Evolutionary conservation across 805 yeast species (phyloP), one percentile per base, ranked within the genome.

Genomic region (Saccharomycopsis guyanensis): DNA sequence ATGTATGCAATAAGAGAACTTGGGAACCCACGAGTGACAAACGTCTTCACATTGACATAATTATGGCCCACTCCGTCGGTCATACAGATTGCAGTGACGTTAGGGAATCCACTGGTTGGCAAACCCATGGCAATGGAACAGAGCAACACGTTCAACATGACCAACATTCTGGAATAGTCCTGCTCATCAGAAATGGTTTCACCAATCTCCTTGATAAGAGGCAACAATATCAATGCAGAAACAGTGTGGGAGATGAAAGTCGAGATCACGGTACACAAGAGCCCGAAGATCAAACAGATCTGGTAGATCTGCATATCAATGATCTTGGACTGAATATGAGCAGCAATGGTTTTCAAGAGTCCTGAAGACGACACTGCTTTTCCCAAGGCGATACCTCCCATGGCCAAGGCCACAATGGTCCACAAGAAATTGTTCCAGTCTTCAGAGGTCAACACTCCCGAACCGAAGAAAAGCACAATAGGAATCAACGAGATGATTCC

Each of bases 311-410:
- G 55, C 5, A 86, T 78, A 52, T 84, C 73, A 27, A 73, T 79
- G 18, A 50, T 43, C 48, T 73, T 65, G 1, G 63, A 57, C 58
- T 85, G 87, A 49, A 93, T 84, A 1, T 69, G 61, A 2, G 66
- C 54, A 0, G 98, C 97, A 50, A 89, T 81, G 0, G 91, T 80
- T 4, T 78, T 72, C 47, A 91, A 71, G 46, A 91, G 69, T 0
- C 97, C 97, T 1, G 96, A 86, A 6, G 93, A 81, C 1, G 95
- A 79, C 1, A 91, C 97, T 0, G 96, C 96, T 61, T 87, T 88
- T 47, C 98, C 98, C 43, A 91, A 69, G 0, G 96, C 95, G 43
- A 91, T 76, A 52, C 98, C 98, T 27, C 98, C 98, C 98, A 91
- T 93, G 3, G 97, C 97, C 53, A 91, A 71, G 38, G 91, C 78